phyloP scores from a whole-genome alignment of 305 asterid genomes.

The Fraxinus angustifolia region DNA sequence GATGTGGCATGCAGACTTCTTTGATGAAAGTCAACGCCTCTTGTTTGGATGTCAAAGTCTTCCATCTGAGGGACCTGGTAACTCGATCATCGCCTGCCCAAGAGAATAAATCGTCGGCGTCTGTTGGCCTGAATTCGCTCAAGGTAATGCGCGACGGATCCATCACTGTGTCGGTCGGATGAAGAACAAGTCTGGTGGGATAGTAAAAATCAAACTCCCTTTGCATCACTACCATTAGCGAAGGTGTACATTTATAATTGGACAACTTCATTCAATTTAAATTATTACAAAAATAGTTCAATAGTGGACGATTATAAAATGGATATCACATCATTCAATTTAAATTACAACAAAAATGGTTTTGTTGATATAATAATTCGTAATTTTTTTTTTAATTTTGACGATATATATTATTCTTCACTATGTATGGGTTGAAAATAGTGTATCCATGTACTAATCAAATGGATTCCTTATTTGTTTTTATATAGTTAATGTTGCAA shows the following conservation, averaged over 20 bases:
- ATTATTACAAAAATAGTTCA: too few species aligned
- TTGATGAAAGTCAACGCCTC: constrained; percentile 46
- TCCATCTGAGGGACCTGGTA: constrained; percentile 28
- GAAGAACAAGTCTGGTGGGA: not conserved
- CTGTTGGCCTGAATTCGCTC: constrained; percentile 23
- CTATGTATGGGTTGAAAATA: not conserved
- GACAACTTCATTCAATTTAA: not conserved
- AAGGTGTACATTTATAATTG: not conserved
- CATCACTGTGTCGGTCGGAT: not conserved
- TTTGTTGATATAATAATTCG: not conserved
- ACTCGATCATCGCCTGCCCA: constrained; percentile 53
- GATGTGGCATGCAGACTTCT: constrained; percentile 36
- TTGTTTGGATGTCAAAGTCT: constrained; percentile 34
- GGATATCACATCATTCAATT: not conserved
- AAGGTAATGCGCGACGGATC: constrained; percentile 23
- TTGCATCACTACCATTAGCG: not conserved
- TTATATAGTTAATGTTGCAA: too few species aligned
- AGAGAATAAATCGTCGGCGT: constrained; percentile 27
- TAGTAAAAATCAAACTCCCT: not conserved
- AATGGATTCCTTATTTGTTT: too few species aligned
- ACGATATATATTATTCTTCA: not conserved
- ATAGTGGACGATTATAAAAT: too few species aligned
- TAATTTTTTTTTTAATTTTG: not conserved
- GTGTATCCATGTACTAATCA: not conserved
- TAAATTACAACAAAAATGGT: not conserved